Evolutionary conservation across 495 filamentous ascomycete genomes (phyloP), one percentile per base, ranked within the genome.

Genomic region (Podospora pseudopauciseta): DNA sequence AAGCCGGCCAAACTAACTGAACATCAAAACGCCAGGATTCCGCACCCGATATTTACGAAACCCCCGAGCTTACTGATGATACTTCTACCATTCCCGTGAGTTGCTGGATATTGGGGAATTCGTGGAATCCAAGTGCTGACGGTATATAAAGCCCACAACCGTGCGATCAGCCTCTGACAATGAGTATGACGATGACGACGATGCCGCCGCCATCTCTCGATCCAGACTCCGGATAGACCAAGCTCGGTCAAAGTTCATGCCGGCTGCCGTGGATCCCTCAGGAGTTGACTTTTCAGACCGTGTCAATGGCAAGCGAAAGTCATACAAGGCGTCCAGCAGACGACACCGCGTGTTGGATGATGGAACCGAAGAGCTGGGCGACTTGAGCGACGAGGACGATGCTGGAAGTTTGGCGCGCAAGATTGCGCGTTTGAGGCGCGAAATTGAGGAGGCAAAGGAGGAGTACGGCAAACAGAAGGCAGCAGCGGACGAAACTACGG

Each of bases 1-100:
- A 49, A 16, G 39, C 39, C 39, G 13, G 7, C 39, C 1, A 49
- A 49, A 3, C 13, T 71, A 65, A 74, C 72, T n/a, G 56, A 32
- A 5, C 20, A 60, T 49, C 61, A 15, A 15, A 7, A 39, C 11
- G 11, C 53, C 68, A 95, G 92, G 94, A 97, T 76, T 89, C 87
- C 27, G 92, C 93, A 27, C 94, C 93, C 77, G 94, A 97, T 75
- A 90, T 96, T 73, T 97, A 97, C 81, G 94, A 97, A 80, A 97
- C 94, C 60, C 94, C 94, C 73, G 92, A 95, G 67, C 82, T 97
- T 71, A 92, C 87, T 27, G 92, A 97, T 73, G 94, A 95, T 75
- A 89, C 85, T 63, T 96, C 92, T 30, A 97, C 93, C 53, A 76
- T 92, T 67, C 92, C 87, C 34, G 92, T 96, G 75, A 70, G 80